phyloP scores from a whole-genome alignment of 495 filamentous ascomycete species.

The Aspergillus taichungensis region DNA sequence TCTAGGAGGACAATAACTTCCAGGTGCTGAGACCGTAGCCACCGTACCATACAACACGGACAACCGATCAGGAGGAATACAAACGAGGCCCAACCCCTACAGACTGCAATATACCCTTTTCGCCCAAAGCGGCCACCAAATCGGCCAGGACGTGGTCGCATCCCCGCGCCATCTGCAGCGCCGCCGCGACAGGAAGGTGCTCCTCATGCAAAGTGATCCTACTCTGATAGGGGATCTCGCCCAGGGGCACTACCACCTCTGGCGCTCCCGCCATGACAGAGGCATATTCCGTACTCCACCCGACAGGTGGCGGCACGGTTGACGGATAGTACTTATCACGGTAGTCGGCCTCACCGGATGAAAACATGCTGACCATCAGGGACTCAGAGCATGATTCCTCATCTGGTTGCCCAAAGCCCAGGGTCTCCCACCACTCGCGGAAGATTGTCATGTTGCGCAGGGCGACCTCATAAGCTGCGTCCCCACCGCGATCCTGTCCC shows the following conservation, averaged over 20 bases:
- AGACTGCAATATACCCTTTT: constrained; percentile 39
- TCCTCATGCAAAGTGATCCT: constrained; percentile 46
- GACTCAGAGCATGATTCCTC: constrained; percentile 31
- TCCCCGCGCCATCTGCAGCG: constrained; percentile 50
- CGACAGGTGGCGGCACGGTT: constrained; percentile 22
- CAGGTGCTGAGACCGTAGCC: too few species aligned
- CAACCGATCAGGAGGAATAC: constrained; percentile 4
- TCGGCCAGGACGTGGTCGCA: constrained; percentile 54
- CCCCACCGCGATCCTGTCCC: constrained; percentile 34
- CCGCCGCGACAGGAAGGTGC: constrained; percentile 49
- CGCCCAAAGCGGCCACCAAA: constrained; percentile 43
- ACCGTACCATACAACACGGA: too few species aligned
- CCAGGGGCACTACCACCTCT: constrained; percentile 51
- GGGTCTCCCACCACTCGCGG: constrained; percentile 43
- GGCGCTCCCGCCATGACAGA: constrained; percentile 41
- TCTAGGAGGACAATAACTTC: too few species aligned
- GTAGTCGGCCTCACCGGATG: constrained; percentile 19
- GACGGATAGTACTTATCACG: constrained; percentile 21
- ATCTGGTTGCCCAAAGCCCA: constrained; percentile 32
- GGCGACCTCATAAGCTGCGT: constrained; percentile 26
- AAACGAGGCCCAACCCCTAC: constrained; percentile 33
- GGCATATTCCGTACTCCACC: constrained; percentile 37
- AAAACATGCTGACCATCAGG: constrained; percentile 25
- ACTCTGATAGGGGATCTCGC: constrained; percentile 43
- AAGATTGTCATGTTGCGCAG: constrained; percentile 42